Evolutionary conservation across 352 stramenopile species (phyloP).

Genomic region (Achlya hypogyna): DNA sequence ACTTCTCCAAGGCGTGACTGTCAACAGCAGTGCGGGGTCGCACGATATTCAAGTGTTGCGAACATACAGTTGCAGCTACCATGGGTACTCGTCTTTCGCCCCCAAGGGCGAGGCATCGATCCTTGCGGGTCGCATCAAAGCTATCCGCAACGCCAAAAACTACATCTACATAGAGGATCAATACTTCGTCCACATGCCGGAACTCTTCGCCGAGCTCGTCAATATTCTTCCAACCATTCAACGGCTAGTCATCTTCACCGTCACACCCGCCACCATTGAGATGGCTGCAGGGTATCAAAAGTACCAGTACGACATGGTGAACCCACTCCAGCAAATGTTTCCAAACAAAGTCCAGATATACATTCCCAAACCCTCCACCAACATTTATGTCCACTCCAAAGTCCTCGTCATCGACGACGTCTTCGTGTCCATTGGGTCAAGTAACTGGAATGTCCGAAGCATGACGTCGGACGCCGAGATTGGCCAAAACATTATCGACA

Average conservation of each 20-base stretch:
- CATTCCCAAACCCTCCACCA: conserved; percentile 33
- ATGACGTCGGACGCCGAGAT: conserved; percentile 65
- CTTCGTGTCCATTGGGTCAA: conserved; percentile 73
- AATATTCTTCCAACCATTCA: conserved; percentile 35
- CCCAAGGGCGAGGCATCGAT: conserved; percentile 47
- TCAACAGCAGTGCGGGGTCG: conserved; percentile 18
- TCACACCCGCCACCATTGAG: conserved; percentile 25
- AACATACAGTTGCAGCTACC: conserved; percentile 40
- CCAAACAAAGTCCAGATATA: conserved; percentile 51
- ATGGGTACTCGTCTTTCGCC: conserved; percentile 38
- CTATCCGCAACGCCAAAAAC: conserved; percentile 44
- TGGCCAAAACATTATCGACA: conserved; percentile 42
- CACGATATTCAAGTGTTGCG: conserved; percentile 39
- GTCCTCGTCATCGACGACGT: conserved; percentile 78
- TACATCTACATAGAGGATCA: conserved; percentile 64
- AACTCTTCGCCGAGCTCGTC: conserved; percentile 40
- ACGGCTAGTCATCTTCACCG: conserved; percentile 45
- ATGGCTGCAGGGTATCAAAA: conserved; percentile 47
- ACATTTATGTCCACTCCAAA: conserved; percentile 76
- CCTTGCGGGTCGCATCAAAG: conserved; percentile 42
- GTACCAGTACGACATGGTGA: conserved; percentile 52
- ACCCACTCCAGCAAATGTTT: conserved; percentile 38
- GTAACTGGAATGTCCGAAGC: conserved; percentile 89
- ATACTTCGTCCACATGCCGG: conserved; percentile 59
- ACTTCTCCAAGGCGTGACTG: background rate